Percentiles rank a stretch among this genome's conserved stretches.
These are phyloP conservation scores for Talaromyces sp. DNA, from an alignment of 2,329 filamentous ascomycete species.

Conservation along the genomic window DNA sequence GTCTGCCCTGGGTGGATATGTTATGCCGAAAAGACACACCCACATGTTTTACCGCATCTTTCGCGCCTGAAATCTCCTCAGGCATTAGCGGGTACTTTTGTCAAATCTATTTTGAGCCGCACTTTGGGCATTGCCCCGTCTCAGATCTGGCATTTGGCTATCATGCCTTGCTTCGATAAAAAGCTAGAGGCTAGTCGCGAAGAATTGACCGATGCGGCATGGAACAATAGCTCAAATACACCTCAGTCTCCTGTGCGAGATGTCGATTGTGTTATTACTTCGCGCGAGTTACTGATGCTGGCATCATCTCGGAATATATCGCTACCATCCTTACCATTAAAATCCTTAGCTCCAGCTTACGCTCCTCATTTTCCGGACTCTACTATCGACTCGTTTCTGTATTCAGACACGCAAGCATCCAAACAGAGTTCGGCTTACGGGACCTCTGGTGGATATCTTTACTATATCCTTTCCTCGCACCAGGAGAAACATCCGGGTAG, in stretches of 20 bases:
- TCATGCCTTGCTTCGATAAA: conserved; percentile 99
- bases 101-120: conserved; percentile 79
- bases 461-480: conserved; percentile 74
- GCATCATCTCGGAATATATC: conserved; percentile 72
- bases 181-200: conserved; percentile 93
- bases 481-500: conserved; percentile 67
- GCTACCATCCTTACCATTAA: conserved; percentile 66
- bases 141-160: conserved; percentile 85
- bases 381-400: conserved; percentile 67
- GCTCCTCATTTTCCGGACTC: conserved; percentile 66
- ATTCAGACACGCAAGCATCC: conserved; percentile 47
- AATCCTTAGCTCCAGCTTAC: conserved; percentile 45
- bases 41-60: conserved; percentile 83
- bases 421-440: conserved; percentile 56
- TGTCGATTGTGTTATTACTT: conserved; percentile 97
- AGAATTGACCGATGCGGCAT: conserved; percentile 78
- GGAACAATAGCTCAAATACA: conserved; percentile 46
- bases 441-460: conserved; percentile 81
- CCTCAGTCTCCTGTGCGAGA: conserved; percentile 59
- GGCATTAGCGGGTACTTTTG: conserved; percentile 78
- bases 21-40: conserved; percentile 97
- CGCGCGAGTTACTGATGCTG: conserved; percentile 86
- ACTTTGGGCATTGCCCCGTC: conserved; percentile 66
- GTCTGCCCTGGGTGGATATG: conserved; percentile 98
- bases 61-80: conserved; percentile 92